A percentile compares a stretch with the other conserved stretches of the same genome.
Evolutionary conservation across 176 grass and related monocot genomes (phyloP).

Genomic region (Hordeum marinum): DNA sequence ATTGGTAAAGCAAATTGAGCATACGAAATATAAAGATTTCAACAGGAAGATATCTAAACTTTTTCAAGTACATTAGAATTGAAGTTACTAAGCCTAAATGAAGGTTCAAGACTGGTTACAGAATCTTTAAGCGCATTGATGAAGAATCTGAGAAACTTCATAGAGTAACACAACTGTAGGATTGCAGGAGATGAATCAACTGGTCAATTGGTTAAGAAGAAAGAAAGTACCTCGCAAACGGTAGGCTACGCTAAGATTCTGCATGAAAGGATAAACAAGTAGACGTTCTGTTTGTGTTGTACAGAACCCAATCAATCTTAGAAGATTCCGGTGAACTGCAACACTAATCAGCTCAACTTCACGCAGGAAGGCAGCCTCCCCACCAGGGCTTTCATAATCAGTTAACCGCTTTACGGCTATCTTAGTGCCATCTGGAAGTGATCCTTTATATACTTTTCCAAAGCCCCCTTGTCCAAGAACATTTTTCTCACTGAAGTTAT

Average conservation of each 20-base stretch:
- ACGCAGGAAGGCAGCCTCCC: constrained; percentile 91
- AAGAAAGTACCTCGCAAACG: constrained; percentile 76
- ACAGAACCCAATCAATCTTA: constrained; percentile 95
- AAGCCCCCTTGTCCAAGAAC: constrained; percentile 96
- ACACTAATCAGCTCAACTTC: constrained; percentile 99
- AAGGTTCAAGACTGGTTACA: neutral
- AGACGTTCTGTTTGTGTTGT: constrained; percentile 92
- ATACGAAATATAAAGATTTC: neutral
- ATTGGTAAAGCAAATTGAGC: neutral
- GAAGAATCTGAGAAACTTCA: neutral
- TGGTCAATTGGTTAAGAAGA: constrained; percentile 16
- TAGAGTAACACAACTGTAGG: neutral
- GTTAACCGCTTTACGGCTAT: constrained; percentile 96
- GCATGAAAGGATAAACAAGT: constrained; percentile 98
- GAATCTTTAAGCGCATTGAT: constrained; percentile 8
- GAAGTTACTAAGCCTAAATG: neutral
- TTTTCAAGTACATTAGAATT: neutral
- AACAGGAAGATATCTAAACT: neutral
- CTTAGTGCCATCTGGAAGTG: constrained; percentile 88
- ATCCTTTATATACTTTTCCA: constrained; percentile 98
- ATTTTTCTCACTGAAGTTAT: constrained; percentile 89
- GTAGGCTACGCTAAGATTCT: constrained; percentile 93
- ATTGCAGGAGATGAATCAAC: constrained; percentile 13
- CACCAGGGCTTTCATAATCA: constrained; percentile 88
- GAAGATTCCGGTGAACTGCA: constrained; percentile 93